These are phyloP conservation scores for Meyerozyma elateridarum DNA, from an alignment of 1,139 yeast species.

Conservation along the genomic window DNA sequence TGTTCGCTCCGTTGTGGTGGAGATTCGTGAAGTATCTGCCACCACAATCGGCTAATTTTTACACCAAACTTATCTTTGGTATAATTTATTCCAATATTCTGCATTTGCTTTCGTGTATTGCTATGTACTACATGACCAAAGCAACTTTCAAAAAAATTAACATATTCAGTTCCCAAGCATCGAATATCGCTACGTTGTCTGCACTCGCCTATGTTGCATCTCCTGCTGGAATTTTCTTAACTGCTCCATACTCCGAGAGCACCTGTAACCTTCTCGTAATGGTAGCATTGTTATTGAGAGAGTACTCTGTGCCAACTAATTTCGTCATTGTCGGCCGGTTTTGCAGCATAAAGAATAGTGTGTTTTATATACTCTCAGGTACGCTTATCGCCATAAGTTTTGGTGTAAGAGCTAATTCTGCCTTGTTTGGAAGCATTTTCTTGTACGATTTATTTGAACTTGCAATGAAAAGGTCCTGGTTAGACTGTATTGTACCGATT, in stretches of 20 bases:
- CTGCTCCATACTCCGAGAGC: slow-evolving; percentile 76
- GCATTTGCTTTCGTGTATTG: slow-evolving; percentile 47
- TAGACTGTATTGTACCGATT: slow-evolving; percentile 27
- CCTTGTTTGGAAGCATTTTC: slow-evolving; percentile 67
- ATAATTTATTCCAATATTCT: slow-evolving; percentile 46
- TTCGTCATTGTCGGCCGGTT: slow-evolving; percentile 13
- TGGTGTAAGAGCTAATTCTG: slow-evolving; percentile 69
- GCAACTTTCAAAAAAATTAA: slow-evolving; percentile 19
- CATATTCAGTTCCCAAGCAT: not conserved
- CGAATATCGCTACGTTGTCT: slow-evolving; percentile 27
- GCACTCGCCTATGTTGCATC: slow-evolving; percentile 53
- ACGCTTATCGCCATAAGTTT: slow-evolving; percentile 52
- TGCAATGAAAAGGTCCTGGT: slow-evolving; percentile 12
- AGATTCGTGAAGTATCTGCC: slow-evolving; percentile 33
- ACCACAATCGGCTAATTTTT: slow-evolving; percentile 26
- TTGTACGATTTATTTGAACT: slow-evolving; percentile 48
- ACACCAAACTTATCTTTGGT: slow-evolving; percentile 39
- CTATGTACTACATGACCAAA: slow-evolving; percentile 49
- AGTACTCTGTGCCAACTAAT: slow-evolving; percentile 25
- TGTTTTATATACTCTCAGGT: slow-evolving; percentile 50
- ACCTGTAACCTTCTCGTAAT: slow-evolving; percentile 62
- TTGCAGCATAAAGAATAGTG: slow-evolving; percentile 10
- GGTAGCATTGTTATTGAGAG: slow-evolving; percentile 52
- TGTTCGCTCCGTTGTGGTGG: slow-evolving; percentile 82
- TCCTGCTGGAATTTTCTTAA: slow-evolving; percentile 79